These are phyloP conservation scores for Physcomitrellopsis africana DNA, from an alignment of 225 moss, liverwort and hornwort genomes.

Conservation along the genomic window DNA sequence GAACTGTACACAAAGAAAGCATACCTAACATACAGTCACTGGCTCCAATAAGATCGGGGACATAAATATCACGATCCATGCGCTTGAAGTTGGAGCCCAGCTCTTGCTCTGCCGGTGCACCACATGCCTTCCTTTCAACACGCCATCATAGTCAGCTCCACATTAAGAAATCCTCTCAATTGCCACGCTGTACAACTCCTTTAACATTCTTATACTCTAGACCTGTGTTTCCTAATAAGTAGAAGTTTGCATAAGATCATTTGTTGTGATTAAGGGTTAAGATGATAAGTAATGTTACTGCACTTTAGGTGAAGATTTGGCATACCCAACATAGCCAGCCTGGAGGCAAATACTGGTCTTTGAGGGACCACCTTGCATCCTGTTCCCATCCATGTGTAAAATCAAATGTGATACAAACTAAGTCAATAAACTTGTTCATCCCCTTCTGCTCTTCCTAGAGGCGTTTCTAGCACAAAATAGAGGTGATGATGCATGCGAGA, in stretches of 20 bases:
- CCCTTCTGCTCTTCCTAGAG: constrained; percentile 18
- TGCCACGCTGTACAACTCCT: constrained; percentile 24
- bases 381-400: constrained; percentile 40
- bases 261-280: constrained; percentile 13
- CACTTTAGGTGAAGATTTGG: constrained; percentile 35
- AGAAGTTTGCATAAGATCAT: constrained; percentile 7
- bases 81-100: constrained; percentile 76
- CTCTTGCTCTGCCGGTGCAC: constrained; percentile 69
- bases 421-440: constrained; percentile 13
- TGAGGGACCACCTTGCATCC: constrained; percentile 85
- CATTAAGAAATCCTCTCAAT: constrained; percentile 13
- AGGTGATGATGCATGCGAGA: constrained; percentile 7
- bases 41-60: constrained; percentile 84
- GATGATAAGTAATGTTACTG: constrained; percentile 11
- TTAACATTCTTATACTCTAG: constrained; percentile 6
- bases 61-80: constrained; percentile 75
- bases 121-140: constrained; percentile 79
- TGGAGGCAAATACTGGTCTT: constrained; percentile 69
- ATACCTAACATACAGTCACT: constrained; percentile 97
- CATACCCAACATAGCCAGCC: constrained; percentile 90
- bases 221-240: constrained; percentile 8
- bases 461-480: background rate
- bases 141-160: constrained; percentile 23
- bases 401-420: constrained; percentile 8
- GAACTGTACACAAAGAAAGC: background rate